A percentile compares a stretch with the other conserved stretches of the same genome.
These are phyloP conservation scores for Calvatia gigantea DNA, from an alignment of 768 basidiomycete species.

Conservation along the genomic window DNA sequence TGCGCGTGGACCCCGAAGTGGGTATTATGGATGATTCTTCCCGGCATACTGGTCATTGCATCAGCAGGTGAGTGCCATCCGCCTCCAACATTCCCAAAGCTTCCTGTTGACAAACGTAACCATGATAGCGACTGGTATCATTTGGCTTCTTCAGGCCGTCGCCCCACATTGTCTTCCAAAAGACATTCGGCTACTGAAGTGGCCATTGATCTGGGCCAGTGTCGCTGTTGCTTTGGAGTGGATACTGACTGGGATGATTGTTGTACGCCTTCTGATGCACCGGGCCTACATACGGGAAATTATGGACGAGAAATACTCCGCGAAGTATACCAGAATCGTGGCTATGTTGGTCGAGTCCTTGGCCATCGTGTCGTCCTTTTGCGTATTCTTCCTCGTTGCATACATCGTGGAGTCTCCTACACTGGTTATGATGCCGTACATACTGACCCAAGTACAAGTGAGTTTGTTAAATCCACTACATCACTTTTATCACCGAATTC, in stretches of 20 bases:
- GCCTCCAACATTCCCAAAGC: too few relatives aligned
- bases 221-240: neutral
- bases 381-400: neutral
- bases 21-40: neutral
- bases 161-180: neutral
- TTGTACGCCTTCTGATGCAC: neutral
- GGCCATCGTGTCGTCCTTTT: neutral
- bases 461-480: neutral
- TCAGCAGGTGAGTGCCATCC: neutral
- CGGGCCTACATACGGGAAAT: neutral
- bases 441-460: neutral
- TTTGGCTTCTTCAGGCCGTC: neutral
- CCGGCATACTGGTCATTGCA: neutral
- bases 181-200: neutral
- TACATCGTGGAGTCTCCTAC: neutral
- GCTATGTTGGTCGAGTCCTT: constrained; percentile 1
- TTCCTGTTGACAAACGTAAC: too few relatives aligned
- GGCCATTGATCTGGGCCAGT: neutral
- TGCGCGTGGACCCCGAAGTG: neutral
- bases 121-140: neutral
- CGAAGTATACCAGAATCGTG: neutral
- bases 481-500: neutral
- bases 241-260: constrained; percentile 1
- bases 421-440: neutral
- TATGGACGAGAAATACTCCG: neutral